Base-by-base conservation (phyloP, 148 eudicot genomes). In the Heliamphora exappendiculata region DNA sequence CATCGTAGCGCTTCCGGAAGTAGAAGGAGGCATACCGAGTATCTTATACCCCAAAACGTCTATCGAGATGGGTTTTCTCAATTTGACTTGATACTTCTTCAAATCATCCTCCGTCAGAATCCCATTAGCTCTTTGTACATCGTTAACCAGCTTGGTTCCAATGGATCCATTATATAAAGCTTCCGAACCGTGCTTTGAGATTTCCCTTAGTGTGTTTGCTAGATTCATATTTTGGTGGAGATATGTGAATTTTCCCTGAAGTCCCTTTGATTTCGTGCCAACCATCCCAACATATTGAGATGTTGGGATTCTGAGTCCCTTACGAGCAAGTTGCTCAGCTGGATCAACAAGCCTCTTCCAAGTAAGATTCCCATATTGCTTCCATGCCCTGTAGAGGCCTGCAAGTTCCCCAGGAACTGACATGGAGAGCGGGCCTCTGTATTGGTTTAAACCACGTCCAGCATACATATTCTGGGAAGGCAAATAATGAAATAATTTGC, bases 371-470 rank as follows among this genome's bases (percentile, higher is more conserved):
- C 86, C 84, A 42, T 81, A 59, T 47, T 53, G 45, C 70, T 51
- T 39, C 86, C 86, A 84, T 3, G 86, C 83, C 14, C 49, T 5
- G 28, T 77, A 37, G 14, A 84, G 83, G 55, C 86, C 84, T 13
- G 78, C 81, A 14, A 81, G 58, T 51, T 83, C 85, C 6, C 85
- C 82, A 1, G 85, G 85, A 31, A 79, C 82, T 6, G 80, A 82
- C 34, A 83, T 37, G 2, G 85, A 79, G 3, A 83, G 77, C 16
- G 75, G 47, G 7, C 85, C 82, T 0, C 24, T 45, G 11, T 60
- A 67, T 73, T 83, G 79, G 17, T 22, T 12, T 0, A 37, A 70
- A n/a, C n/a, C 49, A 45, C 76, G 72, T 49, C 78, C 78, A 5
- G 12, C 65, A 70, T 80, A 83, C 79, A 80, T 80, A 24, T 80